phyloP scores from a whole-genome alignment of 2,329 filamentous ascomycete species.

The Penicillium sp. region DNA sequence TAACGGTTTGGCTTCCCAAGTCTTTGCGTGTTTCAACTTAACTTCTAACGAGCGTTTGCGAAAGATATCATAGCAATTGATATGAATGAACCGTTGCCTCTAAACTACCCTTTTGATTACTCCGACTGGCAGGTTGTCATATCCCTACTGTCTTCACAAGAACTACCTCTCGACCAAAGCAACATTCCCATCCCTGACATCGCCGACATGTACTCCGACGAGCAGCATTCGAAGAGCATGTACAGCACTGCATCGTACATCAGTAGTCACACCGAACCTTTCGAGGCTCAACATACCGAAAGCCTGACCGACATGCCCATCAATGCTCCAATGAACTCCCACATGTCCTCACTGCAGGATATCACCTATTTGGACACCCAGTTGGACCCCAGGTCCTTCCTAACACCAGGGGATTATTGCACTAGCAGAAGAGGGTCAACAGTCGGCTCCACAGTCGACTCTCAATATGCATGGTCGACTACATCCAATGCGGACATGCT shows the following conservation, averaged over 20 bases:
- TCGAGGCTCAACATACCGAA: conserved; percentile 5
- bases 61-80: conserved; percentile 5
- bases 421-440: conserved; percentile 15
- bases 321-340: conserved; percentile 5
- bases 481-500: conserved; percentile 16
- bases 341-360: conserved; percentile 7
- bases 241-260: conserved; percentile 5
- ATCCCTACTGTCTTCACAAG: not conserved
- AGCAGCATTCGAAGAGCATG: conserved; percentile 2
- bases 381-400: conserved; percentile 12
- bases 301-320: conserved; percentile 13
- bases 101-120: conserved; percentile 7
- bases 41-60: not conserved
- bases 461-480: conserved; percentile 22
- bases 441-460: conserved; percentile 17
- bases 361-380: conserved; percentile 5
- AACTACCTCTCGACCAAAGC: not conserved
- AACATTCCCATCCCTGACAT: not conserved
- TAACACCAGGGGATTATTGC: conserved; percentile 15
- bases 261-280: not conserved
- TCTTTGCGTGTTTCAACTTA: not conserved
- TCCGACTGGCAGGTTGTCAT: conserved; percentile 8
- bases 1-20: conserved; percentile 5
- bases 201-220: conserved; percentile 5
- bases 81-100: conserved; percentile 13